These are phyloP conservation scores for Podosphaera aphanis DNA, from an alignment of 2,329 filamentous ascomycete species.

Conservation along the genomic window DNA sequence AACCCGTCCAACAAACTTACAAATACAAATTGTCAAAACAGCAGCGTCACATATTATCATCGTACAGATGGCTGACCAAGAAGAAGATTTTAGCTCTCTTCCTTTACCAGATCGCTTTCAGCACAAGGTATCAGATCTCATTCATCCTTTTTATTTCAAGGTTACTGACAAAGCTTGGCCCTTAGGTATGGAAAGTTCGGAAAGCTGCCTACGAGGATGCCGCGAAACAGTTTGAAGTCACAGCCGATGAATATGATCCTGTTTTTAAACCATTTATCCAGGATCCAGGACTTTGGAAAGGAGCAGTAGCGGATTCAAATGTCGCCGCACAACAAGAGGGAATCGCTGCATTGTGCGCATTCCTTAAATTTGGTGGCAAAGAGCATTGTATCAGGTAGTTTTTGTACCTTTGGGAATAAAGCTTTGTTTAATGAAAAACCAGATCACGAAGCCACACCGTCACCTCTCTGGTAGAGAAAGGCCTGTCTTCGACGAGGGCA, in stretches of 20 bases:
- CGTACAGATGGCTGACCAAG: conserved; percentile 49
- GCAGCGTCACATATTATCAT: not conserved
- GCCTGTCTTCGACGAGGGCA: conserved; percentile 64
- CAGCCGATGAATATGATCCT: conserved; percentile 65
- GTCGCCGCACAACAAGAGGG: conserved; percentile 92
- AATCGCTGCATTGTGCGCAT: conserved; percentile 66
- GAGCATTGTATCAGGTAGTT: conserved; percentile 50
- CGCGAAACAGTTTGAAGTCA: conserved; percentile 61
- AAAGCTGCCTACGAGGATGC: conserved; percentile 91
- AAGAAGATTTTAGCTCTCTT: conserved; percentile 62
- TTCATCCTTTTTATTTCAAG: not conserved
- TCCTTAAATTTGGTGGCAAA: conserved; percentile 70
- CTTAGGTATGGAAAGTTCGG: conserved; percentile 78
- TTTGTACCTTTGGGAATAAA: not conserved
- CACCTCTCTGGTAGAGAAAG: conserved; percentile 69
- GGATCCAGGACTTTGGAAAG: conserved; percentile 75
- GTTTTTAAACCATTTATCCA: conserved; percentile 71
- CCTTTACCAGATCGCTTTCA: conserved; percentile 59
- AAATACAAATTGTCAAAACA: not conserved
- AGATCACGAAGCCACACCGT: conserved; percentile 57
- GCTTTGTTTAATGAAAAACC: conserved; percentile 4
- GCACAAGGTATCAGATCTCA: conserved; percentile 38
- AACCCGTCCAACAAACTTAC: conserved; percentile 5
- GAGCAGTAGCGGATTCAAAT: conserved; percentile 78
- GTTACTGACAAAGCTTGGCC: not conserved